Evolutionary conservation across 257 asterid genomes (phyloP), one percentile per base, ranked within the genome.

Genomic region (Thymus quinquecostatus): DNA sequence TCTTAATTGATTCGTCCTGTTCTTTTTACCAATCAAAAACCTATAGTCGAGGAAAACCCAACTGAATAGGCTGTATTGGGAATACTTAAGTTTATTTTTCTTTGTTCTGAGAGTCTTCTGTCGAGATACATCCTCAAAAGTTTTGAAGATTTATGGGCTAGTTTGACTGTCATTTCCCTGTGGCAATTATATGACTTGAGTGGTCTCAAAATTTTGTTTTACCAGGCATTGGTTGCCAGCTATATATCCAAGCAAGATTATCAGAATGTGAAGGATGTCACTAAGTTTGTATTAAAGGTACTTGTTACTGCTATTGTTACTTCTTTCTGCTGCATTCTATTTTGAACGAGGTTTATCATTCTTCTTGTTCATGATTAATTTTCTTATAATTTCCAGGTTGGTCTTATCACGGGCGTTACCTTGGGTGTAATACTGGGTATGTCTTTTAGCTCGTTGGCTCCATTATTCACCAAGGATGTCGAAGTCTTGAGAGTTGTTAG

Each of bases 171-270:
- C 50, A 34, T 57, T 36, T 66, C 43, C 47, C 3, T 44, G 12
- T 44, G 49, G 2, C 9, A 53, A 14, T 53, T 53, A 44, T n/a
- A 38, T 38, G 41, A 7, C 41, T 38, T 5, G 1, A 38, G 41
- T 38, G 41, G 41, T 44, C 57, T 69, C 44, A 32, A 49, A 48
- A 10, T 72, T 72, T 36, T 72, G 51, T 27, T 66, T 71, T 66
- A 66, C 6, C 78, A 93, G 98, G 92, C 97, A 70, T 75, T 93
- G 81, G 78, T 93, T 77, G 97, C 98, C 67, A 85, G 91, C 77
- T 87, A 91, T 75, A 53, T 81, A 67, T 87, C 98, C 27, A 81
- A 87, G 78, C 84, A 89, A 10, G 92, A 93, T 80, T 87, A 88
- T 59, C 68, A 54, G 63, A 72, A 84, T 36, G 97, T 88, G 73